Percentiles rank a stretch among this genome's conserved stretches.
These are phyloP conservation scores for Myrmaecium sp. DNA, from an alignment of 2,329 filamentous ascomycete species.

Conservation along the genomic window DNA sequence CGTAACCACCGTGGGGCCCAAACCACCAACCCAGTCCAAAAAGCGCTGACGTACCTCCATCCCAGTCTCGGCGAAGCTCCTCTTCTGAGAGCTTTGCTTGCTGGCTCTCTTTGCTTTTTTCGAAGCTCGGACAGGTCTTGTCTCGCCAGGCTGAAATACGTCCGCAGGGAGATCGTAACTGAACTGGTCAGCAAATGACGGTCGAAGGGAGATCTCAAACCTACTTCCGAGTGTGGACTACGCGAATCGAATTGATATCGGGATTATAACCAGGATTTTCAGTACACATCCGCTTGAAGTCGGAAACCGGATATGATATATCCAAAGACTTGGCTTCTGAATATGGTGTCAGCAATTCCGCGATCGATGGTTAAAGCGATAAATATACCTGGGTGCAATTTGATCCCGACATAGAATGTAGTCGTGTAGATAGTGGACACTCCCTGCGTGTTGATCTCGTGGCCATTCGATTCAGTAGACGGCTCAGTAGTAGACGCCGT, in stretches of 20 bases:
- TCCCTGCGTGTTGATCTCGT: constrained; percentile 22
- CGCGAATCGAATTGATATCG: constrained; percentile 59
- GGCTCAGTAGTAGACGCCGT: constrained; percentile 13
- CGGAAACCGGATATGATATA: constrained; percentile 63
- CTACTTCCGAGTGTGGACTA: constrained; percentile 78
- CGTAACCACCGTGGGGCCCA: no score
- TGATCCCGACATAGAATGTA: constrained; percentile 85
- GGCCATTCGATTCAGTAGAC: constrained; percentile 26
- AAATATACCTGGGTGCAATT: constrained; percentile 55
- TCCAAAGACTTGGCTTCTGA: constrained; percentile 54
- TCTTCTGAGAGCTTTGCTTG: no score
- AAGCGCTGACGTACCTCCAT: no score
- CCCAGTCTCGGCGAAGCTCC: no score
- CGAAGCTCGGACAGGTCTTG: constrained; percentile 23
- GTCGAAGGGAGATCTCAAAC: constrained; percentile 14
- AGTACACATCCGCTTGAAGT: constrained; percentile 72
- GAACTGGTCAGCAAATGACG: constrained; percentile 10
- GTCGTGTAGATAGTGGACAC: constrained; percentile 58
- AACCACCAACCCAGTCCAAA: no score
- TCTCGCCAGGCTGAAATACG: constrained; percentile 68
- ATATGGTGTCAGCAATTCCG: constrained; percentile 18
- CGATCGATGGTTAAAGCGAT: constrained; percentile 4
- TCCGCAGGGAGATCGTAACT: constrained; percentile 82
- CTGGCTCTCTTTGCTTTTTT: constrained; percentile 24
- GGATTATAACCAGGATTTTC: constrained; percentile 59